Percentiles rank a stretch among this genome's conserved stretches.
These are phyloP conservation scores for Gilbertella persicaria DNA, from an alignment of 371 early-diverging fungal genomes.

Conservation along the genomic window DNA sequence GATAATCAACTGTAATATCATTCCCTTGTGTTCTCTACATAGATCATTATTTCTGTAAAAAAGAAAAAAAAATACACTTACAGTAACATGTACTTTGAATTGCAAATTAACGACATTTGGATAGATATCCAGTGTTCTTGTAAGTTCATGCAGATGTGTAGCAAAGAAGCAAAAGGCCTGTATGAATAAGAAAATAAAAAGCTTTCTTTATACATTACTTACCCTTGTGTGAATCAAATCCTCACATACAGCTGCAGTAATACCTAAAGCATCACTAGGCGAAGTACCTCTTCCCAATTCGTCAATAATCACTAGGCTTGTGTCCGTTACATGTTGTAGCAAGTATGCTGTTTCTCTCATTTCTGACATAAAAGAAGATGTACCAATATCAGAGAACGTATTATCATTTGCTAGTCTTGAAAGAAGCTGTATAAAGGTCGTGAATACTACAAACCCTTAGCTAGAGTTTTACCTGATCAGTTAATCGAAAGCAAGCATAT, in stretches of 20 bases:
- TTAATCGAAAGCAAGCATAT: slow-evolving; percentile 78
- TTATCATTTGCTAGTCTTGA: slow-evolving; percentile 78
- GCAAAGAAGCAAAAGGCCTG: slow-evolving; percentile 71
- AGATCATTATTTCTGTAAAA: not conserved
- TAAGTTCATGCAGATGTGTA: slow-evolving; percentile 71
- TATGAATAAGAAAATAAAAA: not conserved
- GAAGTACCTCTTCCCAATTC: slow-evolving; percentile 97
- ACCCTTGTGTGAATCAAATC: slow-evolving; percentile 61
- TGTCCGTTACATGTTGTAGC: slow-evolving; percentile 66
- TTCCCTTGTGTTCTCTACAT: slow-evolving; percentile 10
- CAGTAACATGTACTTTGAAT: slow-evolving; percentile 38
- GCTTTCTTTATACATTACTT: not conserved
- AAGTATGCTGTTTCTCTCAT: slow-evolving; percentile 91
- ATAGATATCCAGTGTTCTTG: slow-evolving; percentile 50
- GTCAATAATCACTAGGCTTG: slow-evolving; percentile 89
- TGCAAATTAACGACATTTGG: slow-evolving; percentile 72
- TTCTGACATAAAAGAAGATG: slow-evolving; percentile 91
- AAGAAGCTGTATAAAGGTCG: slow-evolving; percentile 42
- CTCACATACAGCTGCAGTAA: slow-evolving; percentile 82
- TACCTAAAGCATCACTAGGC: slow-evolving; percentile 76
- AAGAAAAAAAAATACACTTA: slow-evolving; percentile 5
- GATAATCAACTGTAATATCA: slow-evolving; percentile 38
- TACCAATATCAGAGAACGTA: slow-evolving; percentile 55
- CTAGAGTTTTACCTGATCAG: slow-evolving; percentile 55
- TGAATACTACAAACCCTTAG: not conserved